Base-by-base conservation (phyloP, 495 filamentous ascomycete species). In the Wilcoxina mikolae region DNA sequence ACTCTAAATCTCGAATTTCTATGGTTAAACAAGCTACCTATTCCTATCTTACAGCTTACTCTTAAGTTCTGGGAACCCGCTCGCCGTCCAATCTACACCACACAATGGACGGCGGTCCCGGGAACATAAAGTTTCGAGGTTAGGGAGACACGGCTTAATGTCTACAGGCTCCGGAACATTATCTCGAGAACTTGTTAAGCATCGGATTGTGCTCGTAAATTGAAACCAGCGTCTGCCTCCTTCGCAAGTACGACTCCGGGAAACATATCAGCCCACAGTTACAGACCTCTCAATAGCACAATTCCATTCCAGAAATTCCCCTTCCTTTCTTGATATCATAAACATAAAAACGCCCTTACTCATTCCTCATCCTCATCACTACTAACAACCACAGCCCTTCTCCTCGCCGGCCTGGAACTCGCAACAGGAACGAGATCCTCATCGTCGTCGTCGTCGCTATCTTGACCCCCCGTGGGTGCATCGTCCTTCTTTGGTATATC, bases 311-410 rank as follows among this genome's bases (percentile, higher is more conserved):
- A 38, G 20, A 39, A 18, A 5, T 15, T 39, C 15, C 4, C 4
- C 1, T 39, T 39, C 15, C 20, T 39, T 18, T 39, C 35, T 5
- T 15, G 35, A 39, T 5, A 15, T 15, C 1, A 15, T 39, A 38
- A 9, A 7, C 7, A 7, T n/a, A 9, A 38, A 38, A 46, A 46
- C 43, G n/a, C 2, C 2, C 23, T 24, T 15, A 39, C 35, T 39
- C 35, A n/a, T 2, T 41, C 54, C 27, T 65, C 56, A 28, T 65
- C 62, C 7, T 58, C 58, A 35, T 66, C 64, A 47, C 64, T 66
- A 43, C 55, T 53, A 10, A 59, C 44, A 55, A 58, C 45, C 9
- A 68, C 55, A 27, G 45, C 55, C 1, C 51, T 55, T 53, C 63
- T 60, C 51, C 58, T 53, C 23, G 55, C 15, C 56, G 53, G 35